Conservation (phyloP, 192 early-diverging fungal species). For the Phycomyces nitens region DNA sequence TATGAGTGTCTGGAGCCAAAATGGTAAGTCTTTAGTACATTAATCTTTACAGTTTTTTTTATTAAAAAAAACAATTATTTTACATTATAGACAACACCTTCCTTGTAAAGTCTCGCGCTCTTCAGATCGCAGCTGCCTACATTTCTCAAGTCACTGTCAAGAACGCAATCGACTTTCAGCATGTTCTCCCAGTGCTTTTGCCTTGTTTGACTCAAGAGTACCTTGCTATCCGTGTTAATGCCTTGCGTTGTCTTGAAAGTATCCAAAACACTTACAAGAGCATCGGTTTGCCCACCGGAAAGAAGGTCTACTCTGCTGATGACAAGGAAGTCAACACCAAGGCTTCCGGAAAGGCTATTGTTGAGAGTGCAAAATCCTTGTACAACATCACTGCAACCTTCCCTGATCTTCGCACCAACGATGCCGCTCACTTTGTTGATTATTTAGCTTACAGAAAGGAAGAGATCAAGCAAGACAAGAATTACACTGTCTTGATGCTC, state of each 20-base stretch:
- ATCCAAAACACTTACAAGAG: constrained; percentile 36
- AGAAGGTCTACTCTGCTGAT: constrained; percentile 25
- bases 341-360: constrained; percentile 25
- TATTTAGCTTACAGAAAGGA: constrained; percentile 43
- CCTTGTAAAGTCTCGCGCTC: constrained; percentile 43
- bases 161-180: constrained; percentile 55
- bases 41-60: constrained; percentile 1
- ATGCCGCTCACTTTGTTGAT: constrained; percentile 45
- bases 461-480: constrained; percentile 45
- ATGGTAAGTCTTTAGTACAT: constrained; percentile 16
- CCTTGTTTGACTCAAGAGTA: constrained; percentile 56
- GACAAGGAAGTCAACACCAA: constrained; percentile 42
- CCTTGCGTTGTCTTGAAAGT: constrained; percentile 57
- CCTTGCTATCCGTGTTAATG: constrained; percentile 57
- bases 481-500: constrained; percentile 25
- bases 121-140: constrained; percentile 56
- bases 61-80: too few relatives aligned
- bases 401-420: constrained; percentile 51
- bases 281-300: constrained; percentile 37
- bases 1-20: constrained; percentile 38
- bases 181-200: constrained; percentile 67
- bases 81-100: constrained; percentile 3
- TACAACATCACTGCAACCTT: constrained; percentile 52
- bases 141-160: constrained; percentile 24
- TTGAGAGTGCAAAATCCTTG: constrained; percentile 26